Base-by-base conservation (phyloP, 2,329 filamentous ascomycete species). In the Conoideocrella luteorostrata region DNA sequence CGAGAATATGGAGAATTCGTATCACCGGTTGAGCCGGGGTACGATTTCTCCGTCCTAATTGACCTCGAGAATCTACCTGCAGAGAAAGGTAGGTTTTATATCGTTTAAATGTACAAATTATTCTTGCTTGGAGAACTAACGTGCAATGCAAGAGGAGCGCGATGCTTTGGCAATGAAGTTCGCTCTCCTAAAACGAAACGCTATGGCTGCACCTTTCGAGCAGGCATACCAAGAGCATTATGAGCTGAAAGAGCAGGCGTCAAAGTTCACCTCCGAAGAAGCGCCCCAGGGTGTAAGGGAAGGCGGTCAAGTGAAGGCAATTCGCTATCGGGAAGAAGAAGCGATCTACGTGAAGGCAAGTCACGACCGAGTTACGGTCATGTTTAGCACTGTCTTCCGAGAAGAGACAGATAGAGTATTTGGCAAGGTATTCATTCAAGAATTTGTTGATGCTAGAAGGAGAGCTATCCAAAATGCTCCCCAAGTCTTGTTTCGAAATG, bases 261-360 rank as follows among this genome's bases (percentile, higher is more conserved):
- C 88, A 36, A 88, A 90, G 61, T 97, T 93, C 63, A 95, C 88
- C 29, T 88, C 87, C 3, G 93, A 98, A 66, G 86, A 91, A 49
- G 93, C 94, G 42, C 93, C 93, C 1, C 88, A 95, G 63, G 91
- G 90, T 50, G 75, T 96, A 23, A 74, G 75, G 52, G 93, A 97
- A 67, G 91, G 93, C 40, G 90, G 91, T 45, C 82, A 93, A 55
- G 84, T 97, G 47, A 95, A 94, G 78, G 83, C 91, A 3, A 95
- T 99, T 56, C 91, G 97, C 67, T 98, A 99, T 71, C 86, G 93
- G 45, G 94, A 99, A 60, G 90, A 97, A 72, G 93, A 99, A 66
- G 90, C 93, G 41, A 97, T 99, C 61, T 98, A 95, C 67, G 85
- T 98, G 72, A 97, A 98, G 72, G 91, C 93, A 49, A 94, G 87